Evolutionary conservation across 331 rosid genomes (phyloP), one percentile per base, ranked within the genome.

Genomic region (Erythrophleum ivorense): DNA sequence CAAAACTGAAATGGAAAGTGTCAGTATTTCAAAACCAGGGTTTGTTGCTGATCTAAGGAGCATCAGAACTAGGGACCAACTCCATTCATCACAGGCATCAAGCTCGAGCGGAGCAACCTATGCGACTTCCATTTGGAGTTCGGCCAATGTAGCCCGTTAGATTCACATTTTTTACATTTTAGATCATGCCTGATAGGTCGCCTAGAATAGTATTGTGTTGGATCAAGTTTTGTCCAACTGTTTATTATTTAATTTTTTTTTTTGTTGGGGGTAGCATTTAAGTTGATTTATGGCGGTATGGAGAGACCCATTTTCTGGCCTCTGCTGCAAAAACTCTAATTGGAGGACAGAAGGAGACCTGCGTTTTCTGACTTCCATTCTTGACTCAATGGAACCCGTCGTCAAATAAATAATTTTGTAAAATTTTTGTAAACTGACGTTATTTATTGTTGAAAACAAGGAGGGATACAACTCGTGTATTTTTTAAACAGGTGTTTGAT

Each of bases 21-120:
- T 73, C 73, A 71, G 12, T 5, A 85, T 87, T 82, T 69, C 88
- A 41, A 85, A 78, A 38, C 85, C 90, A 29, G 90, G 88, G 1
- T 29, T 85, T 63, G 87, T 87, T 46, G 79, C 79, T 77, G 90
- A 87, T 62, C 80, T 85, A 2, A 73, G 87, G 76, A 54, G 70
- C 54, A 85, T 85, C 5, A 80, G 80, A 80, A 62, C 68, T 24
- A 87, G 50, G 49, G 6, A 67, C 9, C 49, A 74, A 49, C 58
- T 11, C 43, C 46, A 52, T 33, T 76, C 85, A 5, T 76, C 85
- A 5, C 57, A 58, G 48, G 85, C 29, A 60, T 73, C 84, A 16
- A 18, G 58, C 70, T 66, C 85, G 0, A 10, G 2, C 9, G 88
- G 71, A 49, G 78, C 84, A 75, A 57, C 78, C 67, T 82, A 72